Evolutionary conservation across 768 basidiomycete genomes (phyloP).

Genomic region (Lactifluus pinguis): DNA sequence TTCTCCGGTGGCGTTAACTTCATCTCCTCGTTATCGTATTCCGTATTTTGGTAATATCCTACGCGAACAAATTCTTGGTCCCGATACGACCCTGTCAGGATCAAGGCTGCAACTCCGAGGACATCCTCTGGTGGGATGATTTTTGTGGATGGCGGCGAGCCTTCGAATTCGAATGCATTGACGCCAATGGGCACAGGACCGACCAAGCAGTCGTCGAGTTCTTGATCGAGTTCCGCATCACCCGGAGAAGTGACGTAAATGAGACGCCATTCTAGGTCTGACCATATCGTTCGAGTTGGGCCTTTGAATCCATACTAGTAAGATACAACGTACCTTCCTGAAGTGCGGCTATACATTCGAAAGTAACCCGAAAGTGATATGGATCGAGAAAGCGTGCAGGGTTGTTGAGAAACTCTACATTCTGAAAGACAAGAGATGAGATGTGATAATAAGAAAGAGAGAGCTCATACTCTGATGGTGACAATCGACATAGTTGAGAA

Average conservation of each 20-base stretch:
- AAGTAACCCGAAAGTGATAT: conserved; percentile 91
- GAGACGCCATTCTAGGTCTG: conserved; percentile 97
- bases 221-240: conserved; percentile 88
- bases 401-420: conserved; percentile 88
- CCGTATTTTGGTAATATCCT: conserved; percentile 98
- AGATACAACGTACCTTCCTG: conserved; percentile 57
- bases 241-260: conserved; percentile 95
- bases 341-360: conserved; percentile 89
- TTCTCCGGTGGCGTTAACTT: conserved; percentile 57
- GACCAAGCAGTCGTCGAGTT: conserved; percentile 94
- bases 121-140: conserved; percentile 87
- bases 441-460: background rate
- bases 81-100: conserved; percentile 90
- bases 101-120: conserved; percentile 92
- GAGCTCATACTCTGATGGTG: conserved; percentile 18
- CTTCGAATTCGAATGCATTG: conserved; percentile 96
- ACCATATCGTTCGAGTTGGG: background rate
- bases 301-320: background rate
- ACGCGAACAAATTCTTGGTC: conserved; percentile 99
- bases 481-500: conserved; percentile 17
- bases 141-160: conserved; percentile 70
- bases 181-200: conserved; percentile 96
- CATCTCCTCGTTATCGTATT: conserved; percentile 94
- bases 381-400: conserved; percentile 85
- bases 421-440: conserved; percentile 32